Conservation (phyloP, 2,329 filamentous ascomycete species). For the Hawksworthiomyces lignivorus region DNA sequence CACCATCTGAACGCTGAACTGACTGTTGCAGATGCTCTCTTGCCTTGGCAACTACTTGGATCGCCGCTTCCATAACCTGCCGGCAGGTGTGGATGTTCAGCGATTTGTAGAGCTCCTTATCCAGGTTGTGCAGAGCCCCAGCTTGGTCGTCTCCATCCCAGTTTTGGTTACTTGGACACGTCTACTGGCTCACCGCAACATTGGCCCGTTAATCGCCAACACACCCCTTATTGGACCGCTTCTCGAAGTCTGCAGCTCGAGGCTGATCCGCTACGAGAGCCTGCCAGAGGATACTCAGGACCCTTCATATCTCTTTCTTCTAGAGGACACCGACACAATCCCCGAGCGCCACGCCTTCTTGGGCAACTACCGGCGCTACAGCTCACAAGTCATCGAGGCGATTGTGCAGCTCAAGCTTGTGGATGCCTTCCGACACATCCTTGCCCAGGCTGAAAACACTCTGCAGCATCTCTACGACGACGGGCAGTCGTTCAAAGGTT, state of each 20-base stretch:
- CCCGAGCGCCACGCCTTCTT: slow-evolving; percentile 93
- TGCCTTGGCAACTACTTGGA: slow-evolving; percentile 79
- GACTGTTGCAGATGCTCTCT: slow-evolving; percentile 64
- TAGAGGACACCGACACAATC: slow-evolving; percentile 90
- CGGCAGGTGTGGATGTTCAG: slow-evolving; percentile 55
- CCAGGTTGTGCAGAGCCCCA: slow-evolving; percentile 72
- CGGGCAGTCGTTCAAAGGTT: slow-evolving; percentile 59
- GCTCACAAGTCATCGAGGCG: slow-evolving; percentile 75
- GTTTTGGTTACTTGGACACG: slow-evolving; percentile 85
- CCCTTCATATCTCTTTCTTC: slow-evolving; percentile 69
- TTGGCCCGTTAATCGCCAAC: slow-evolving; percentile 56
- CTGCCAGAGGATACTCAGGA: slow-evolving; percentile 77
- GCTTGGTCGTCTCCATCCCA: slow-evolving; percentile 87
- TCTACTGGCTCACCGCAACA: slow-evolving; percentile 63
- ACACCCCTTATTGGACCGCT: slow-evolving; percentile 64
- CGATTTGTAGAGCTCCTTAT: slow-evolving; percentile 75
- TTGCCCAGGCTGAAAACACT: slow-evolving; percentile 68
- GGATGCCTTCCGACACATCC: slow-evolving; percentile 80
- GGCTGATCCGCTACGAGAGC: slow-evolving; percentile 81
- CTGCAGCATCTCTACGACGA: slow-evolving; percentile 69
- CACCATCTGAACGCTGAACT: no score
- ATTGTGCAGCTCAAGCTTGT: slow-evolving; percentile 75
- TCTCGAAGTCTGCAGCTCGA: slow-evolving; percentile 72
- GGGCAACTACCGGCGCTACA: slow-evolving; percentile 90
- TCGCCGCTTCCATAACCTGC: slow-evolving; percentile 61